These are phyloP conservation scores for Clavispora vitiphila DNA, from an alignment of 805 yeast genomes.

Conservation along the genomic window DNA sequence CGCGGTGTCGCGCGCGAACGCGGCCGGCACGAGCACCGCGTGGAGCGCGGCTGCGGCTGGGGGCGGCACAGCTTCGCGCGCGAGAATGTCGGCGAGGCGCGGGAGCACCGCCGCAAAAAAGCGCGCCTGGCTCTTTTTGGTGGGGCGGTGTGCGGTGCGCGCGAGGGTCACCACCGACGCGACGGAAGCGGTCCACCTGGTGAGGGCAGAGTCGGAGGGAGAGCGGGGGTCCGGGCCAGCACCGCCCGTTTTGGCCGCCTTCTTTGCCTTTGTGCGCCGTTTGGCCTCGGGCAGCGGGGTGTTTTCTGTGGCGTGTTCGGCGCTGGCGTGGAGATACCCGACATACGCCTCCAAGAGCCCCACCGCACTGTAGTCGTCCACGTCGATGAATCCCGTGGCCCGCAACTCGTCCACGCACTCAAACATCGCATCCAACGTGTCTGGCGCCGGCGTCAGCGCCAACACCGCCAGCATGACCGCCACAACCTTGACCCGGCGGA, in stretches of 20 bases:
- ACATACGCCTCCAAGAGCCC: slow-evolving; percentile 21
- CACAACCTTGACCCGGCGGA: slow-evolving; percentile 30
- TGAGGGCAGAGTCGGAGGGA: not conserved
- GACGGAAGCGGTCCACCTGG: slow-evolving; percentile 23
- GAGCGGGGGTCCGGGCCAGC: too few relatives aligned
- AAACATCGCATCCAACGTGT: slow-evolving; percentile 14
- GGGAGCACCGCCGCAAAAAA: slow-evolving; percentile 24
- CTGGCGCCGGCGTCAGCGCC: not conserved
- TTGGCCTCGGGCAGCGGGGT: too few relatives aligned
- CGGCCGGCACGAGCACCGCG: not conserved
- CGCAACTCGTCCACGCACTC: slow-evolving; percentile 16
- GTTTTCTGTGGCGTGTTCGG: too few relatives aligned
- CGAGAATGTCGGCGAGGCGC: slow-evolving; percentile 6
- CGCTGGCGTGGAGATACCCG: not conserved
- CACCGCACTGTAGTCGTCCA: slow-evolving; percentile 28
- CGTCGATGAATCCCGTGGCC: slow-evolving; percentile 23
- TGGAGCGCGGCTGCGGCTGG: not conserved
- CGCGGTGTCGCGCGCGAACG: not conserved
- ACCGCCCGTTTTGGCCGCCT: too few relatives aligned
- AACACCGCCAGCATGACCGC: slow-evolving; percentile 13
- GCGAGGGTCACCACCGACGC: slow-evolving; percentile 21
- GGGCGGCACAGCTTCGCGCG: not conserved
- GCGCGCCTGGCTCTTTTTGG: slow-evolving; percentile 27
- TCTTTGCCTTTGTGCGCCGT: too few relatives aligned
- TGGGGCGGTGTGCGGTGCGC: slow-evolving; percentile 7